Conservation (phyloP, 768 basidiomycete species). For the Serendipita sp. region DNA sequence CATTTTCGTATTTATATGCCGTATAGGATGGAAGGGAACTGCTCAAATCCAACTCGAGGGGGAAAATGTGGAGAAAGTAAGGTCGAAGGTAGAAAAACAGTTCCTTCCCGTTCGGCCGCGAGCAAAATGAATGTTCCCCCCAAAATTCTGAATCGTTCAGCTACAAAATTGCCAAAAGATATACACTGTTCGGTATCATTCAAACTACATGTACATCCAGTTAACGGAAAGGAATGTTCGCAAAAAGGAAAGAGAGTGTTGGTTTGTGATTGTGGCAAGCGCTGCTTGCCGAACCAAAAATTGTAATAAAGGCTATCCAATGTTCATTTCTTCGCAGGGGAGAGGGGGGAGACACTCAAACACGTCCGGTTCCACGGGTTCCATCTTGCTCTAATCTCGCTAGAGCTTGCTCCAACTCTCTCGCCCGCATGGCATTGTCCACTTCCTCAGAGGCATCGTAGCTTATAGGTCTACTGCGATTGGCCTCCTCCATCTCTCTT, state of each 20-base stretch:
- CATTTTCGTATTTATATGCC: background rate
- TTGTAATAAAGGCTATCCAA: too few species aligned
- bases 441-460: constrained; percentile 45
- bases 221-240: background rate
- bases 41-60: background rate
- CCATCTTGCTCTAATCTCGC: constrained; percentile 19
- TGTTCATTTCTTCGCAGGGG: too few species aligned
- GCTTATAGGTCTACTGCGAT: constrained; percentile 31
- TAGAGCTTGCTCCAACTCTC: constrained; percentile 40
- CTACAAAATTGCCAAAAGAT: background rate
- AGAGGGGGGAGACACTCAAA: too few species aligned
- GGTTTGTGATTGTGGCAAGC: background rate
- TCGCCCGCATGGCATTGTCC: constrained; percentile 36
- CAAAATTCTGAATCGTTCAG: background rate
- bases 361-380: too few species aligned
- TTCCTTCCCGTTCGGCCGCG: background rate
- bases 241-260: too few species aligned
- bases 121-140: background rate
- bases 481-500: constrained; percentile 15
- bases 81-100: background rate
- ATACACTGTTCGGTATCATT: background rate
- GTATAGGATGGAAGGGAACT: background rate
- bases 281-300: background rate
- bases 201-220: background rate
- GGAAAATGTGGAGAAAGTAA: background rate